A percentile compares a stretch with the other conserved stretches of the same genome.
Conservation (phyloP, 208 protist genomes). For the Trypanosoma conorhini region DNA sequence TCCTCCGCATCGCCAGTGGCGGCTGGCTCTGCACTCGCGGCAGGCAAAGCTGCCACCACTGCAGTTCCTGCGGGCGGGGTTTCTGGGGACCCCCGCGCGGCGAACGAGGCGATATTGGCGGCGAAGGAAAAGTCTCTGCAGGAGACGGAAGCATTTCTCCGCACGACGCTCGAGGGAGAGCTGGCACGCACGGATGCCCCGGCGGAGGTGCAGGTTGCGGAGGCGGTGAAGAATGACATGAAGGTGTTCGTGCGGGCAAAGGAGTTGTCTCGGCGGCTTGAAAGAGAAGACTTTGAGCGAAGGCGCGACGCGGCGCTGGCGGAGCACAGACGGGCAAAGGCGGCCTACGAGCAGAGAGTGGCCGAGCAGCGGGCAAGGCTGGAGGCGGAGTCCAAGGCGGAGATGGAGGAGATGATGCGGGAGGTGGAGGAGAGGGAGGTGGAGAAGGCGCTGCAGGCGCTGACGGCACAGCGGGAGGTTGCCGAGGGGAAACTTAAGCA, state of each 20-base stretch:
- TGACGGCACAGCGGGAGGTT: constrained; percentile 35
- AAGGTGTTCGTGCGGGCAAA: constrained; percentile 37
- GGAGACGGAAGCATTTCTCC: constrained; percentile 42
- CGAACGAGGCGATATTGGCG: constrained; percentile 1
- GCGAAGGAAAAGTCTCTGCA: constrained; percentile 32
- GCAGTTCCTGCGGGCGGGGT: neutral
- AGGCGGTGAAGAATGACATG: constrained; percentile 57
- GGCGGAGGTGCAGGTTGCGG: constrained; percentile 35
- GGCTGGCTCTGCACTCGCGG: neutral
- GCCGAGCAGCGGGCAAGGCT: constrained; percentile 31
- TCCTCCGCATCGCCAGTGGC: neutral
- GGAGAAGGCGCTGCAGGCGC: constrained; percentile 30
- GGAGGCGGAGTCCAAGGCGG: constrained; percentile 35
- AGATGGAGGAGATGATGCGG: constrained; percentile 46
- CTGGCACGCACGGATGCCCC: constrained; percentile 24
- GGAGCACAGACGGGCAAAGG: constrained; percentile 43
- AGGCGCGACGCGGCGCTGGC: constrained; percentile 45
- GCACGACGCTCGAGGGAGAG: constrained; percentile 32
- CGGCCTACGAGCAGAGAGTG: constrained; percentile 43
- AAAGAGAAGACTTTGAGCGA: constrained; percentile 44
- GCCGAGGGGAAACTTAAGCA: constrained; percentile 24
- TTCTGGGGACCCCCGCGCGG: constrained; percentile 1
- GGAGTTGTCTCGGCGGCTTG: constrained; percentile 43
- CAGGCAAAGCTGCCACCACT: neutral
- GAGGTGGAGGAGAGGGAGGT: constrained; percentile 35